Evolutionary conservation across 495 filamentous ascomycete species (phyloP), one percentile per base, ranked within the genome.

Genomic region (Trichoderma virens): DNA sequence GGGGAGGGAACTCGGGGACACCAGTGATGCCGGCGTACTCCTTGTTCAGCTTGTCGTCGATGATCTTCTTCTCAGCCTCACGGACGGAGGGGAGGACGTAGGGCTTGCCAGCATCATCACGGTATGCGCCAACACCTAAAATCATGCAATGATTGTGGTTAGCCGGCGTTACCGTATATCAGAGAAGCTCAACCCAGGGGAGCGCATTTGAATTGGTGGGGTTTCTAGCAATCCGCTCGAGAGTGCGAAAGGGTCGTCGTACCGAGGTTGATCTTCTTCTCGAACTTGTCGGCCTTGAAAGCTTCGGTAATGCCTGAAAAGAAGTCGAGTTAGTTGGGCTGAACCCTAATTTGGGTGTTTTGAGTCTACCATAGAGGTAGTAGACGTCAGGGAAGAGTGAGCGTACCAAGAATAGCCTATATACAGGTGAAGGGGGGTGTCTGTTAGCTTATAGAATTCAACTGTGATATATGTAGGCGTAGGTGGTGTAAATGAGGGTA

Each of bases 11-110:
- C 66, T 90, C 80, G 64, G 92, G 92, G 39, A 97, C 85, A 81
- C 94, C 94, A 38, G 94, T 97, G 76, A 98, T 98, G 68, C 90
- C 91, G 62, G 95, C 92, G 73, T 98, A 98, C 77, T 98, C 94
- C 81, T 98, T 97, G 84, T 98, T 93, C 66, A 92, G 74, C 59
- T 82, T 80, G 65, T 85, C 84, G 14, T 85, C 76, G 47, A 97
- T 81, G 67, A 98, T 82, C 77, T 90, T 90, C 75, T 93, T 84
- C 81, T 98, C 94, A 62, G 94, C 94, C 66, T 86, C 76, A 70
- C 85, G 86, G 63, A 98, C 94, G 35, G 94, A 97, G 47, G 93
- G 94, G 60, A 98, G 89, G 63, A 98, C 93, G 75, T 93, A 97
- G 34, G 94, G 94, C 82, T 97, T 97, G 70, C 94, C 94, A 77